Base-by-base conservation (phyloP, 2,329 filamentous ascomycete genomes). In the Aspergillus sp. region DNA sequence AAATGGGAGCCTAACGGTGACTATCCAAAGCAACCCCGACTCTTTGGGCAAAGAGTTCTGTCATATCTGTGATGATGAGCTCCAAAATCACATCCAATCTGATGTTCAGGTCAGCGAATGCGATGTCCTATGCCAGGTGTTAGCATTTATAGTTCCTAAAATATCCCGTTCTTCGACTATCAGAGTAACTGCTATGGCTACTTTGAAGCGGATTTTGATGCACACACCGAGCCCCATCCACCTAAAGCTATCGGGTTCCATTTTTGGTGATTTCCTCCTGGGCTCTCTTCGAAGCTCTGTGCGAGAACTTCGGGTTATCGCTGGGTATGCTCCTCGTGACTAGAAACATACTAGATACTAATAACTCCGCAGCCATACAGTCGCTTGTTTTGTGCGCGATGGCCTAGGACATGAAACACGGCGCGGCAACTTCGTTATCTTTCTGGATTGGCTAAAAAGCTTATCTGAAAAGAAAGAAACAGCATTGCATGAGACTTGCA, bases 261-360 rank as follows among this genome's bases (percentile, higher is more conserved):
- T 77, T 0, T 77, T 91, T 41, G 92, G 90, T 0, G 87, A 93
- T 67, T 93, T 90, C 84, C 93, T 91, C 68, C 77, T 97, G 4
- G 85, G 89, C 64, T 91, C 89, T 0, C 78, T 98, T 40, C 87
- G 88, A 62, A 96, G 93, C 73, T 96, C 93, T 1, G 74, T 91
- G 19, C 85, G 93, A 68, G 95, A 98, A 71, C 78, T 98, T 27
- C 87, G 93, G 33, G 84, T 97, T 65, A 89, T 89, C 39, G 90
- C 93, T 57, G 90, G 89, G 80, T 88, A 62, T 63, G 62, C 4
- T 19, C 3, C 43, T 35, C 15, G 9, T 9, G 14, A 17, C 15
- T 46, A 17, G 21, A 37, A 17, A 23, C 27, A 27, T 50, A 7
- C 55, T 57, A 14, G 11, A 23, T 62, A 40, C 43, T 60, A 17